phyloP scores from a whole-genome alignment of 371 early-diverging fungal species.

The Haplosporangium sp. region DNA sequence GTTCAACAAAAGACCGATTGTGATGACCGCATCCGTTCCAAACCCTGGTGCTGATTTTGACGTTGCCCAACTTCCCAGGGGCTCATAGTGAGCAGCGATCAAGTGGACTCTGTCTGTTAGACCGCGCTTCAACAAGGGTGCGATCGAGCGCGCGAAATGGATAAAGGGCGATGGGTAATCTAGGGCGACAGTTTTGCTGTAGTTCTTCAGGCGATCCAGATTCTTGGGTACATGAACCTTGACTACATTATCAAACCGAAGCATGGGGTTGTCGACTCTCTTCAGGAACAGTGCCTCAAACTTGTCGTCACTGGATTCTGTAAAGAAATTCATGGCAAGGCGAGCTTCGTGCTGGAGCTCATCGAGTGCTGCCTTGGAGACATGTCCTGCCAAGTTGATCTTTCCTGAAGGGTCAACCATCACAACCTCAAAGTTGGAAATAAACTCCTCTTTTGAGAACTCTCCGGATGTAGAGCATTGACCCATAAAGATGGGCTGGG shows the following conservation, averaged over 20 bases:
- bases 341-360: conserved; percentile 77
- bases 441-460: conserved; percentile 73
- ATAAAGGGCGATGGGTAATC: conserved; percentile 69
- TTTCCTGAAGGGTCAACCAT: conserved; percentile 88
- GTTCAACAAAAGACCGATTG: conserved; percentile 79
- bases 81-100: conserved; percentile 62
- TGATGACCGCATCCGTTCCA: conserved; percentile 34
- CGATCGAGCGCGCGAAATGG: conserved; percentile 62
- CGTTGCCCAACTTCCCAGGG: conserved; percentile 56
- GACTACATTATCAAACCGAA: conserved; percentile 74
- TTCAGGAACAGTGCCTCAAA: conserved; percentile 81
- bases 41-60: conserved; percentile 32
- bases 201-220: conserved; percentile 46
- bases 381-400: conserved; percentile 80
- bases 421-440: conserved; percentile 74
- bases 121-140: conserved; percentile 67
- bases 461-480: conserved; percentile 44
- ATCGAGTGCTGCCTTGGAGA: conserved; percentile 68
- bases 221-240: conserved; percentile 56
- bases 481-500: conserved; percentile 78
- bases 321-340: conserved; percentile 69
- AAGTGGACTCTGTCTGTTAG: conserved; percentile 75
- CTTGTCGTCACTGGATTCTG: conserved; percentile 69
- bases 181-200: conserved; percentile 61
- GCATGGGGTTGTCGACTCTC: conserved; percentile 70